Evolutionary conservation across 1,284 basidiomycete genomes (phyloP), one percentile per base, ranked within the genome.

Genomic region (Malassezia equina): DNA sequence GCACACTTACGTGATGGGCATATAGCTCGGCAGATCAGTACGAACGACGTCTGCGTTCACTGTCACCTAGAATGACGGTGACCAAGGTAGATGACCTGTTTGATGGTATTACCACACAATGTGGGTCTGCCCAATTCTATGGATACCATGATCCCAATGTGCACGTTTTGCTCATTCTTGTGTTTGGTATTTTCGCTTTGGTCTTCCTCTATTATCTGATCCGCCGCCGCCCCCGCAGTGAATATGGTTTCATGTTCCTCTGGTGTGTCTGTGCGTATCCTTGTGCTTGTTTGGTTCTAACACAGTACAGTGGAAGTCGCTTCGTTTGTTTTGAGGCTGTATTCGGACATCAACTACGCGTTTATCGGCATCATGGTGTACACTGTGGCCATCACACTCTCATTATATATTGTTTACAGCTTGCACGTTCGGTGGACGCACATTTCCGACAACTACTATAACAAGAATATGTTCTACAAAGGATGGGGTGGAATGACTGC

Each of bases 81-180:
- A 36, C 34, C n/a, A 36, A 36, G n/a, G 34, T 36, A 17, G 34
- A 36, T 19, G 34, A 36, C 19, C n/a, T 36, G 3, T 36, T 36
- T 19, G 34, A 36, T 36, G 34, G 34, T 6, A 9, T 36, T 17
- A 36, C 12, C 34, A 36, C 34, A 21, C 34, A 36, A 6, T 36
- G 34, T 36, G 34, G 34, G n/a, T 36, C 34, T 4, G 34, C 34
- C 34, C 34, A 28, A 21, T 51, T 51, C 23, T 34, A 48, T 7
- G 53, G 39, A 23, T 55, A 55, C 40, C 53, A 55, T 55, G 53
- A 55, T n/a, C 53, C 53, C 5, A 55, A 32, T 29, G 40, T 42
- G 3, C 47, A 55, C 21, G 44, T 55, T 47, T 24, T 55, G 4
- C 25, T 55, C n/a, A 44, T 40, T 7, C n/a, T 43, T 27, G 42